phyloP scores from a whole-genome alignment of 2,329 filamentous ascomycete species.

The Talaromyces atroroseus region DNA sequence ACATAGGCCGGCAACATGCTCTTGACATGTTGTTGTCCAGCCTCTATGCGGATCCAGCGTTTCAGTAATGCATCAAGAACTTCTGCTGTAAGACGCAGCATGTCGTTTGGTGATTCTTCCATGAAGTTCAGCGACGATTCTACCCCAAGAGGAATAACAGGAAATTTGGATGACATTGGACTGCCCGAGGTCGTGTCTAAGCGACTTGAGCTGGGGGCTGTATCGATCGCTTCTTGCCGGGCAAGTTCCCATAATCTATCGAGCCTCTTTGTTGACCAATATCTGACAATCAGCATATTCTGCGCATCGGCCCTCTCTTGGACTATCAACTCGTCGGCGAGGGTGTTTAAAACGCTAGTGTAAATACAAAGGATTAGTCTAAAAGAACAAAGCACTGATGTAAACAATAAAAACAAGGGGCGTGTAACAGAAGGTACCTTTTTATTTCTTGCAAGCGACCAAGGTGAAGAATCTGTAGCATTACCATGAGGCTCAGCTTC shows the following conservation, averaged over 20 bases:
- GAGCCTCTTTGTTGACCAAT: slow-evolving; percentile 36
- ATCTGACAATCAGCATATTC: slow-evolving; percentile 41
- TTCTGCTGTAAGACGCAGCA: slow-evolving; percentile 33
- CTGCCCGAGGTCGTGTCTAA: background rate
- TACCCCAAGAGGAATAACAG: slow-evolving; percentile 28
- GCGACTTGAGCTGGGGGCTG: background rate
- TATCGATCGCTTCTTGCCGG: slow-evolving; percentile 26
- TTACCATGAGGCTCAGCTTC: slow-evolving; percentile 36
- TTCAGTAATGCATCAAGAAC: slow-evolving; percentile 30
- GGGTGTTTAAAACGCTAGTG: slow-evolving; percentile 12
- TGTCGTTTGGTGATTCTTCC: slow-evolving; percentile 32
- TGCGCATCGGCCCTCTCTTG: slow-evolving; percentile 39
- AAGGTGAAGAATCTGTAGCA: slow-evolving; percentile 36
- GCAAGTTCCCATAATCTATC: slow-evolving; percentile 33
- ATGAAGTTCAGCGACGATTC: slow-evolving; percentile 29
- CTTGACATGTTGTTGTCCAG: slow-evolving; percentile 7
- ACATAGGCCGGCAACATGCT: slow-evolving; percentile 15
- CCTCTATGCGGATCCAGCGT: slow-evolving; percentile 21
- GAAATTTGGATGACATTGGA: slow-evolving; percentile 19
- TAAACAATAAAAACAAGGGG: background rate
- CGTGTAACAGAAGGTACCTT: slow-evolving; percentile 14
- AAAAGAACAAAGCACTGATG: background rate
- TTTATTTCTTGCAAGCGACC: slow-evolving; percentile 28
- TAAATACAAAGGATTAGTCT: background rate
- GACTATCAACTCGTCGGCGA: slow-evolving; percentile 27